Evolutionary conservation across 305 asterid genomes (phyloP), one percentile per base, ranked within the genome.

Genomic region (Fraxinus dipetala): DNA sequence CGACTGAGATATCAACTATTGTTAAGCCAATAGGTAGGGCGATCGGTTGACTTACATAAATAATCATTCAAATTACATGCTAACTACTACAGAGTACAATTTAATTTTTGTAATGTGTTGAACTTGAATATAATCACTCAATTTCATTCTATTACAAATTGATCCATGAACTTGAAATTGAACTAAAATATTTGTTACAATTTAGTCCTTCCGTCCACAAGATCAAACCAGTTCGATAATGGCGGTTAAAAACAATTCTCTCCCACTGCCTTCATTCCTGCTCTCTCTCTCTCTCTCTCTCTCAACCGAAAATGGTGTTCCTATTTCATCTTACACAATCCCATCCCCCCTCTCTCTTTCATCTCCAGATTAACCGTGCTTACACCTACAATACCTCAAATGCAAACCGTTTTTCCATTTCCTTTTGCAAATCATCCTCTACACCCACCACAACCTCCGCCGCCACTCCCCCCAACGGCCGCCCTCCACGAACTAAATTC

Each of bases 401-500:
- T 24, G 79, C 56, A 40, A 70, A 31, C 31, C 63, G 54, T 28
- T 75, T 80, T 31, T 34, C 74, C 69, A 0, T 84, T 77, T 34
- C 82, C 22, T 28, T 69, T 18, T 59, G 80, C 78, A 83, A 76
- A 80, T 7, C 82, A 78, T 76, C 86, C 10, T 76, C 89, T 28
- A 32, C 86, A 1, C 67, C 89, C 11, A 72, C 81, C 34, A 65
- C 16, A 65, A 65, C n/a, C 45, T 69, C 89, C 81, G 20, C 20
- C 56, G 20, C 85, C 67, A 22, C 83, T 67, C 54, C 77, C 80
- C 20, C 83, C 83, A 54, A 38, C 79, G 76, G 72, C 51, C 56
- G 78, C 59, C 59, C 80, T 65, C 88, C 88, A 56, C 80, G 84
- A 20, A 72, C 84, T 83, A 84, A 82, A 28, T 32, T 78, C 81